Evolutionary conservation across 108 stramenopile species (phyloP), one percentile per base, ranked within the genome.

Genomic region (Cyclostephanos invisitatus): DNA sequence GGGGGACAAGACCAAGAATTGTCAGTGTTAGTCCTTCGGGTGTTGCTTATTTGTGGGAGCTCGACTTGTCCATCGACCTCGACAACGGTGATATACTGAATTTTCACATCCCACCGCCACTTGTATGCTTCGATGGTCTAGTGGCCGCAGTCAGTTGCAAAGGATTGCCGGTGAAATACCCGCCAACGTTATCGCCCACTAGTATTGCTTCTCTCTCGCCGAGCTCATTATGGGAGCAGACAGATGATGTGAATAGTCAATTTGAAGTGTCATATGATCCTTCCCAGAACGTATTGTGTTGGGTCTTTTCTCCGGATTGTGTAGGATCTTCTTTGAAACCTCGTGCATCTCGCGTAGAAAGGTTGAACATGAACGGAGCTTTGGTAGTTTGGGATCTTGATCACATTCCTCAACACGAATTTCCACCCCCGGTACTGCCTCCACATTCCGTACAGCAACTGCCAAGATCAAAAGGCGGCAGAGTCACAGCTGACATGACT

Each of bases 1-100:
- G 15, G 44, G 14, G 14, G 15, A 46, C 14, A 46, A 46, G 46
- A 46, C 67, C 72, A 35, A 55, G 71, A 64, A 67, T 79, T 36
- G 15, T 72, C 61, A 65, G 71, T 64, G 72, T 62, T 12, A 60
- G 60, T 37, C 67, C 72, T 12, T 73, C 62, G 20, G 78, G 70
- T 21, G 78, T 59, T 35, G 67, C 72, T 11, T 79, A 73, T 44
- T 53, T 79, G 20, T 79, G 78, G 78, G 78, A 79, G 40, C 54
- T 79, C 42, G 72, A 79, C 37, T 63, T 79, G 42, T 73, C 71
- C 15, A 55, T 79, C 25, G 71, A 79, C 49, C 42, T 68, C 12
- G 56, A 47, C 40, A 63, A 60, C n/a, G 78, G 71, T 12, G 67
- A 72, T 53, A 58, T 70, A 24, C 22, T 69, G 22, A 21, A 58